Percentiles rank a stretch among this genome's conserved stretches.
phyloP scores from a whole-genome alignment of 2,329 filamentous ascomycete species.

The Aureobasidium namibiae region DNA sequence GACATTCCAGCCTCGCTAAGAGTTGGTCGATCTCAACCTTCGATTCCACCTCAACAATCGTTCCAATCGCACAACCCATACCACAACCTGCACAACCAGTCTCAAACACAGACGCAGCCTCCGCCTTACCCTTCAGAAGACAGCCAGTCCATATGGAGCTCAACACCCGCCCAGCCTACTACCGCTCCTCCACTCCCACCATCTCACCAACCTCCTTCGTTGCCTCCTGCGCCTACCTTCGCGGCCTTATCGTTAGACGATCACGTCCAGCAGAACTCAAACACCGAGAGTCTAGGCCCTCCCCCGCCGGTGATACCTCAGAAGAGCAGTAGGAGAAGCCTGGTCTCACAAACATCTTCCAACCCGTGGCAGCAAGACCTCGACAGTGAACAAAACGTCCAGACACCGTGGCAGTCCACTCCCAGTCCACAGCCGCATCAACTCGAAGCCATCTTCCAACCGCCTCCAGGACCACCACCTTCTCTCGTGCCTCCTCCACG shows the following conservation, averaged over 20 bases:
- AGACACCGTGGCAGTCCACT: background rate
- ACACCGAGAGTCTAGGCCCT: background rate
- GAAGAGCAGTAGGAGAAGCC: constrained; percentile 4
- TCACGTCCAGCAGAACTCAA: constrained; percentile 1
- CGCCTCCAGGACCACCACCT: background rate
- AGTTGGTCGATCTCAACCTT: constrained; percentile 14
- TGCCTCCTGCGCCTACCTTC: constrained; percentile 33
- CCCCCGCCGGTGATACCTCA: constrained; percentile 7
- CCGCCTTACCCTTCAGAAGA: constrained; percentile 28
- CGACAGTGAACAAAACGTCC: constrained; percentile 19
- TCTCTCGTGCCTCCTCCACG: background rate
- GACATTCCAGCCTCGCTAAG: constrained; percentile 17
- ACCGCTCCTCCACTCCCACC: constrained; percentile 19
- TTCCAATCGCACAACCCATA: constrained; percentile 39
- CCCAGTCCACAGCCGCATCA: background rate
- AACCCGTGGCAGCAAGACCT: constrained; percentile 17
- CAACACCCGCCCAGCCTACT: constrained; percentile 17
- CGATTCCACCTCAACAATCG: constrained; percentile 13
- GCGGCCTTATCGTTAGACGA: constrained; percentile 29
- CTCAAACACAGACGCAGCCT: constrained; percentile 27
- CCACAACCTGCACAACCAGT: constrained; percentile 26
- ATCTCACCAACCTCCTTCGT: constrained; percentile 31
- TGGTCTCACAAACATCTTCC: background rate
- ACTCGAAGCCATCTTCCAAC: background rate
- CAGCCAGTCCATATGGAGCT: constrained; percentile 32